A percentile compares a stretch with the other conserved stretches of the same genome.
These are phyloP conservation scores for Cytospora leucostoma DNA, from an alignment of 2,329 filamentous ascomycete genomes.

Conservation along the genomic window DNA sequence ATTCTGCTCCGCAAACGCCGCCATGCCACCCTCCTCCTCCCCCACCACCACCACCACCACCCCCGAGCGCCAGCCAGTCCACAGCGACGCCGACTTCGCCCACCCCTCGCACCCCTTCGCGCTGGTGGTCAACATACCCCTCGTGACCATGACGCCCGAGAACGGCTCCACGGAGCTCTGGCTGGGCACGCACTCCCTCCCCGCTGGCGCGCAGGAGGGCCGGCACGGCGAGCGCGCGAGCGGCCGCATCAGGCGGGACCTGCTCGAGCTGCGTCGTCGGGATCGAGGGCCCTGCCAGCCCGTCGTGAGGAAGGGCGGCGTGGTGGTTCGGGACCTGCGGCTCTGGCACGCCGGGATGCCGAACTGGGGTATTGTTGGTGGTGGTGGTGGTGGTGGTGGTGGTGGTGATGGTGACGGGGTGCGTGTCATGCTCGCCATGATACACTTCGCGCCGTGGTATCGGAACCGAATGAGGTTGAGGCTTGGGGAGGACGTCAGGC, in stretches of 20 bases:
- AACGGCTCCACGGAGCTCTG: slow-evolving; percentile 63
- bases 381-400: too few species aligned
- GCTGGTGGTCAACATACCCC: slow-evolving; percentile 55
- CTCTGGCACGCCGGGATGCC: slow-evolving; percentile 68
- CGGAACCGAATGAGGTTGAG: slow-evolving; percentile 58
- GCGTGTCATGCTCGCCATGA: slow-evolving; percentile 61
- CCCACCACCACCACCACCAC: slow-evolving; percentile 32
- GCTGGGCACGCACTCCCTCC: slow-evolving; percentile 54
- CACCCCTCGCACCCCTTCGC: slow-evolving; percentile 58
- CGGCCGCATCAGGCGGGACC: slow-evolving; percentile 47
- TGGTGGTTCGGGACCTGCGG: slow-evolving; percentile 60
- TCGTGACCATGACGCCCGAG: slow-evolving; percentile 50
- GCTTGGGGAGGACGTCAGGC: slow-evolving; percentile 51
- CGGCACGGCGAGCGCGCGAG: slow-evolving; percentile 54
- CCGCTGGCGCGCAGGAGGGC: slow-evolving; percentile 46
- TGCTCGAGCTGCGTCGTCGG: slow-evolving; percentile 40
- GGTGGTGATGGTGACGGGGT: slow-evolving; percentile 31
- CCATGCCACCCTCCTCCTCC: slow-evolving; percentile 53
- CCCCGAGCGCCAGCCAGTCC: slow-evolving; percentile 55
- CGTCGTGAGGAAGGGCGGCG: slow-evolving; percentile 52
- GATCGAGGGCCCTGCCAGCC: slow-evolving; percentile 53
- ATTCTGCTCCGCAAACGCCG: slow-evolving; percentile 60
- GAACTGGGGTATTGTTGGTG: slow-evolving; percentile 46
- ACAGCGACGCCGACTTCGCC: slow-evolving; percentile 60
- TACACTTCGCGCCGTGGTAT: slow-evolving; percentile 61